phyloP scores from a whole-genome alignment of 2,329 filamentous ascomycete genomes.

The Fusarium anguioides region DNA sequence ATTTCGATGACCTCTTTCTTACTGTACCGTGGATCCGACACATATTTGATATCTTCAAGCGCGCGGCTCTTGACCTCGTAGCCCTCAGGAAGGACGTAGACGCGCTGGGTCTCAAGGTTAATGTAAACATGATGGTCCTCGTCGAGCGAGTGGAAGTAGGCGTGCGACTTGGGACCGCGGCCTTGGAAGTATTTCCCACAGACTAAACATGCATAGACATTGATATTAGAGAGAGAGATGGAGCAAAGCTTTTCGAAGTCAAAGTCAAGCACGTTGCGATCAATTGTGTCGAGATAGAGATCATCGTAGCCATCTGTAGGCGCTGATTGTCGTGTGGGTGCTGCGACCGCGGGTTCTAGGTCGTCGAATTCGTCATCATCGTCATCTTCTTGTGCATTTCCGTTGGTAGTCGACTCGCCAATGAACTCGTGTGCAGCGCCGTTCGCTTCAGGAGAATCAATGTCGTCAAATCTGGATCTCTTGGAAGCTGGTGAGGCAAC shows the following conservation, averaged over 20 bases:
- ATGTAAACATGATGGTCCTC: slow-evolving; percentile 97
- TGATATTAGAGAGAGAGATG: slow-evolving; percentile 95
- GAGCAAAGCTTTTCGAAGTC: slow-evolving; percentile 99
- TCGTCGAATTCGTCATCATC: slow-evolving; percentile 56
- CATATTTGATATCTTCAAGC: slow-evolving; percentile 97
- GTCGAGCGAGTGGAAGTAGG: slow-evolving; percentile 97
- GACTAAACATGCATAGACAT: slow-evolving; percentile 96
- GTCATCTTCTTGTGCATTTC: slow-evolving; percentile 46
- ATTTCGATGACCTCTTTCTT: slow-evolving; percentile 82
- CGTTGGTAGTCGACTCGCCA: slow-evolving; percentile 50
- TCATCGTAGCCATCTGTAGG: slow-evolving; percentile 92
- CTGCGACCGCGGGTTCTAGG: slow-evolving; percentile 53
- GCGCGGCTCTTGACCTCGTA: slow-evolving; percentile 97
- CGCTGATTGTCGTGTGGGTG: slow-evolving; percentile 67
- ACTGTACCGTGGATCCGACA: slow-evolving; percentile 89
- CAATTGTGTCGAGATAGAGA: slow-evolving; percentile 96
- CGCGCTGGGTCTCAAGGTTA: slow-evolving; percentile 93
- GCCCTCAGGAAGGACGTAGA: slow-evolving; percentile 93
- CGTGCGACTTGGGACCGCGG: slow-evolving; percentile 90
- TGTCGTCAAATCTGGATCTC: slow-evolving; percentile 64
- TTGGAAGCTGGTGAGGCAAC: slow-evolving; percentile 69
- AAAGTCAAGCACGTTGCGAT: slow-evolving; percentile 92
- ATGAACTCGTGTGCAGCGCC: slow-evolving; percentile 21
- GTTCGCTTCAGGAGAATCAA: slow-evolving; percentile 53
- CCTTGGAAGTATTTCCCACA: slow-evolving; percentile 99